These are phyloP conservation scores for Hypoxylon lienhwacheense DNA, from an alignment of 495 filamentous ascomycete genomes.

Conservation along the genomic window DNA sequence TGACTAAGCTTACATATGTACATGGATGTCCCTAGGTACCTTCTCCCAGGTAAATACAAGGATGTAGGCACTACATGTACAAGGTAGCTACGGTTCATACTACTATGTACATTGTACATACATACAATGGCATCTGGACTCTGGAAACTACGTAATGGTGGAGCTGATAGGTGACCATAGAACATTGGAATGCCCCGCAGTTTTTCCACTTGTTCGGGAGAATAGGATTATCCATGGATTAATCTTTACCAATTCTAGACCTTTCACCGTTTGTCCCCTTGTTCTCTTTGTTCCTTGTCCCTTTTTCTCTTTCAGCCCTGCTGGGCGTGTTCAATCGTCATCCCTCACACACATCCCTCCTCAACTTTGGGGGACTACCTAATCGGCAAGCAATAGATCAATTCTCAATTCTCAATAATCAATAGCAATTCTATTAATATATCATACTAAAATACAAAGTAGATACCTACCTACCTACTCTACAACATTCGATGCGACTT, in stretches of 20 bases:
- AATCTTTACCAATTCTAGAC: neutral
- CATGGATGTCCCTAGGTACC: too few relatives aligned
- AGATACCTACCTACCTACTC: conserved; percentile 11
- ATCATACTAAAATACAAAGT: conserved; percentile 16
- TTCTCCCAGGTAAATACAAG: too few relatives aligned
- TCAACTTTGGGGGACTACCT: neutral
- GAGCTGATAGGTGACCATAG: too few relatives aligned
- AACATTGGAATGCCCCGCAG: too few relatives aligned
- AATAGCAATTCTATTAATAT: conserved; percentile 3
- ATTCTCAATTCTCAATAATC: too few relatives aligned
- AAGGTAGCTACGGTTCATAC: too few relatives aligned
- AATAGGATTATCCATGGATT: neutral
- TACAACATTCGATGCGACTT: conserved; percentile 20
- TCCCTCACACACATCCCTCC: neutral
- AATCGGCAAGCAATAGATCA: too few relatives aligned
- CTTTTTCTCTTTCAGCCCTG: conserved; percentile 28
- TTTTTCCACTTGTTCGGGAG: conserved; percentile 29
- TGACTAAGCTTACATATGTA: conserved; percentile 6
- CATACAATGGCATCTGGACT: too few relatives aligned
- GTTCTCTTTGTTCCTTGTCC: neutral
- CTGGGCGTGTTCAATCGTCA: conserved; percentile 1
- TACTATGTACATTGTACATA: too few relatives aligned
- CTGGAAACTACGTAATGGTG: too few relatives aligned
- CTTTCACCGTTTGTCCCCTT: neutral
- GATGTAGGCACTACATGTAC: too few relatives aligned